Conservation (phyloP, 2,329 filamentous ascomycete species). For the Aspergillus novoparasiticus region DNA sequence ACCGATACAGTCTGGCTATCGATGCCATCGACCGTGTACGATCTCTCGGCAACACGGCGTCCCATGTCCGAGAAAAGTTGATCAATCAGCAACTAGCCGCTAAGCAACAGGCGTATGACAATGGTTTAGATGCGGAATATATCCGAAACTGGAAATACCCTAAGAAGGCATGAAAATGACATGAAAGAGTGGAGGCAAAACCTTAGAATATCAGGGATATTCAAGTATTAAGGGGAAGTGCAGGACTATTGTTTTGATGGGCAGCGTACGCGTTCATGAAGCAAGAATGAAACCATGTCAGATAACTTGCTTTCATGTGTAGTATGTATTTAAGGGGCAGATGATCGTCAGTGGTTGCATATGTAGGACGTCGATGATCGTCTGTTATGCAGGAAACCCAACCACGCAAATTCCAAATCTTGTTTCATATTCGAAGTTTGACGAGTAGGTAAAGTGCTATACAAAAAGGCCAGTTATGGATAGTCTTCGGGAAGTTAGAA, state of each 20-base stretch:
- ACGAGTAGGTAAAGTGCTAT: neutral
- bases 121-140: constrained; percentile 68
- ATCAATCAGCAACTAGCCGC: constrained; percentile 66
- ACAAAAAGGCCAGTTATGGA: neutral
- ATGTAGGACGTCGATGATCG: neutral
- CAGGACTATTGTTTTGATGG: neutral
- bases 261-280: neutral
- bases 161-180: neutral
- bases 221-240: neutral
- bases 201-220: neutral
- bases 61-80: constrained; percentile 64
- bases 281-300: neutral
- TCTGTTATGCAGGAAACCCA: neutral
- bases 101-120: constrained; percentile 67
- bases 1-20: constrained; percentile 76
- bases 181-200: neutral
- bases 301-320: neutral
- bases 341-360: constrained; percentile 1
- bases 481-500: neutral
- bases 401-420: neutral
- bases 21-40: constrained; percentile 72
- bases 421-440: neutral
- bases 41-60: constrained; percentile 64
- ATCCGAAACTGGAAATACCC: constrained; percentile 61
- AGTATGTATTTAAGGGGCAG: neutral